Base-by-base conservation (phyloP, 192 early-diverging fungal species). In the Ambispora gerdemannii region DNA sequence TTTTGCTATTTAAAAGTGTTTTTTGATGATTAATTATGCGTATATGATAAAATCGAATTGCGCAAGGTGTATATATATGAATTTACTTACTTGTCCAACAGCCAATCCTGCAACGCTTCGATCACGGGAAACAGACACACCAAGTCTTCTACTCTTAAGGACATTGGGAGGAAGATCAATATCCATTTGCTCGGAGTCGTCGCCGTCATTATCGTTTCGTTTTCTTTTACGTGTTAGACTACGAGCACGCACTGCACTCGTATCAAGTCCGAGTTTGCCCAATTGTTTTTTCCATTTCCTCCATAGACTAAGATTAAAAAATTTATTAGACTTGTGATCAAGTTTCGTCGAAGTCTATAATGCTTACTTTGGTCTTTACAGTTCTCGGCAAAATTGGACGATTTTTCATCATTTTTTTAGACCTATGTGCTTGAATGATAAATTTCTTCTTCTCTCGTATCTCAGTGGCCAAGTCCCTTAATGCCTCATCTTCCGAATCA, bases 401-500 rank as follows among this genome's bases (percentile, higher is more conserved):
- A 70, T 80, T 84, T 81, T 93, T 94, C 76, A 89, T 91, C 69
- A 89, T 89, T 79, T 92, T 92, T 47, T 76, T 78, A 60, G 90
- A 76, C 70, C 91, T 86, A 60, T 88, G 83, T n/a, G 86, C 87
- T 65, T 89, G 82, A 20, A 88, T 80, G 43, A 96, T 90, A 38
- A 95, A 66, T 50, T 89, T 84, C 84, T 92, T 97, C 81, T 92
- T 93, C 71, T 90, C 87, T 72, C 89, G 88, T 71, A 98, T 92
- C 47, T 83, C 89, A 34, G 85, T 80, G 1, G 94, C 95, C 22
- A 91, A 90, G 4, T 80, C 81, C 69, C 84, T 84, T 73, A 97
- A 82, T 36, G 83, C 84, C 72, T 87, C 85, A 61, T 95, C 93
- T 52, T 97, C 95, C 27, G 87, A 88, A 72, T 94, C 90, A 51